Evolutionary conservation across 306 rosid genomes (phyloP).

Genomic region (Cajanus cajan): DNA sequence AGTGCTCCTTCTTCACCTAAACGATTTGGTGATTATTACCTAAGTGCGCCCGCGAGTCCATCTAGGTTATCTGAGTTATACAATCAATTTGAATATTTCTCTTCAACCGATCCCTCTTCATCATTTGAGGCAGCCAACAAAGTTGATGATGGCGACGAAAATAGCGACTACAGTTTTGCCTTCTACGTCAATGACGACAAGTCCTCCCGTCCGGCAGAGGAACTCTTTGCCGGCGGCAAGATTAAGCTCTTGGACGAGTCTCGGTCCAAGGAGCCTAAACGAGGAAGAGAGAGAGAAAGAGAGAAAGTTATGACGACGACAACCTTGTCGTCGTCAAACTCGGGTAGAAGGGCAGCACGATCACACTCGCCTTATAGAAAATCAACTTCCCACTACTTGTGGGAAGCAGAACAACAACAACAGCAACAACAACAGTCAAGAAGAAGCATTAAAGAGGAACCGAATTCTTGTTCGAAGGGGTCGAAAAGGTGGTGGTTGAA

Average conservation of each 20-base stretch:
- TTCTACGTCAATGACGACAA: constrained; percentile 48
- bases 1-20: constrained; percentile 71
- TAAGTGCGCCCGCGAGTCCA: constrained; percentile 86
- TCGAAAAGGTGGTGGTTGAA: constrained; percentile 72
- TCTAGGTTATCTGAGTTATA: constrained; percentile 50
- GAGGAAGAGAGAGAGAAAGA: constrained; percentile 68
- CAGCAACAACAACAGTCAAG: constrained; percentile 14
- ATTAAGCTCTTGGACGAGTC: constrained; percentile 46
- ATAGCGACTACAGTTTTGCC: constrained; percentile 47
- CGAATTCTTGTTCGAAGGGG: constrained; percentile 39
- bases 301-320: constrained; percentile 35
- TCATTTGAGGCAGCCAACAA: not conserved
- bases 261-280: not conserved
- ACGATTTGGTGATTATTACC: constrained; percentile 58
- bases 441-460: constrained; percentile 14
- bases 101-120: not conserved
- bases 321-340: constrained; percentile 35
- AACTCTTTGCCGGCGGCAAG: constrained; percentile 80
- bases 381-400: too few species aligned
- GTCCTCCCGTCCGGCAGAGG: constrained; percentile 74
- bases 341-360: constrained; percentile 61
- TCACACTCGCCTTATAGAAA: constrained; percentile 78
- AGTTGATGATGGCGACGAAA: not conserved
- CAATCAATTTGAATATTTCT: constrained; percentile 42
- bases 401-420: constrained; percentile 52